Conservation (phyloP, 2,329 filamentous ascomycete genomes). For the Aspergillus viridinutans region DNA sequence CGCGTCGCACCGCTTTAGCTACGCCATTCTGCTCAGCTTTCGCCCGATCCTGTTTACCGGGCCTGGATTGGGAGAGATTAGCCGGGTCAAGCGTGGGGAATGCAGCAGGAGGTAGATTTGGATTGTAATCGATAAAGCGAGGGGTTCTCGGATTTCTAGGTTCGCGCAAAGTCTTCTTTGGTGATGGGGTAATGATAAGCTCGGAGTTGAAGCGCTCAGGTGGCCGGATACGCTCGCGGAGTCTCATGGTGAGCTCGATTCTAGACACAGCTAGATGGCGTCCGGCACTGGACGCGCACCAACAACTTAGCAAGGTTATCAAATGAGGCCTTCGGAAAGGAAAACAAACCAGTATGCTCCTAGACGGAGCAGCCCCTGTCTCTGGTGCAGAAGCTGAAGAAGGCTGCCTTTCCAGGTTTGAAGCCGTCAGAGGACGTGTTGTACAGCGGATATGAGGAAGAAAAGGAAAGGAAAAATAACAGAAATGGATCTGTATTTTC, state of each 20-base stretch:
- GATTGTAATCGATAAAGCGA: slow-evolving; percentile 32
- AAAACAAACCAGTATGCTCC: neutral
- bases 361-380: neutral
- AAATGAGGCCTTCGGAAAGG: neutral
- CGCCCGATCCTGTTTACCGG: neutral
- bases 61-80: neutral
- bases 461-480: slow-evolving; percentile 1
- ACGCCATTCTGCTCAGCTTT: neutral
- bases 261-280: neutral
- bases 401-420: neutral
- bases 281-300: neutral
- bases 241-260: slow-evolving; percentile 23
- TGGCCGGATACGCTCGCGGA: slow-evolving; percentile 28
- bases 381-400: no score
- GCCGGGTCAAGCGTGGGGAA: slow-evolving; percentile 37
- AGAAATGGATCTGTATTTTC: neutral
- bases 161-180: slow-evolving; percentile 11
- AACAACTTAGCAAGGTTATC: neutral
- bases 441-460: neutral
- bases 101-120: slow-evolving; percentile 37
- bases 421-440: neutral
- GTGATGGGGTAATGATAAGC: slow-evolving; percentile 12
- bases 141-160: slow-evolving; percentile 8
- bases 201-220: slow-evolving; percentile 29
- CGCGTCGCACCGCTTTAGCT: neutral